phyloP scores from a whole-genome alignment of 2,329 filamentous ascomycete species.

The Penicillium sp. region DNA sequence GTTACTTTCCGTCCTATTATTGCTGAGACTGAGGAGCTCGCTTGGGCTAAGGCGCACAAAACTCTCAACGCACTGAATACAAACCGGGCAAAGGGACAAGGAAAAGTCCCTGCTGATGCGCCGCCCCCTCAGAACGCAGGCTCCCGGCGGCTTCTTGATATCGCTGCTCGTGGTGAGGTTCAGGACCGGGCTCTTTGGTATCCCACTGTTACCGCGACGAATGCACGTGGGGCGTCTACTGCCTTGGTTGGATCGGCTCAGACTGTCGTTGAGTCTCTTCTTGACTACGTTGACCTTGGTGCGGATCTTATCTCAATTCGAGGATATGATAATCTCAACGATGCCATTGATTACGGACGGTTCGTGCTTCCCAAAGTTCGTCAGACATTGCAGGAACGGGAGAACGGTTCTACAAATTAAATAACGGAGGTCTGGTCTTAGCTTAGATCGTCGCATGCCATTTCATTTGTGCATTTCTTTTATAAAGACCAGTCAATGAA shows the following conservation, averaged over 20 bases:
- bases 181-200: conserved; percentile 64
- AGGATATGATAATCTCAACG: conserved; percentile 61
- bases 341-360: conserved; percentile 59
- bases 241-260: conserved; percentile 56
- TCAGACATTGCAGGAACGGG: conserved; percentile 13
- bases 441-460: not conserved
- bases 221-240: conserved; percentile 59
- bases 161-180: conserved; percentile 53
- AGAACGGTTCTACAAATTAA: not conserved
- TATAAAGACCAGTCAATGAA: not conserved
- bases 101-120: conserved; percentile 32
- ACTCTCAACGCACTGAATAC: conserved; percentile 53
- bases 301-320: conserved; percentile 59
- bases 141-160: conserved; percentile 58
- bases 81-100: conserved; percentile 40
- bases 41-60: conserved; percentile 60
- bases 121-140: conserved; percentile 57
- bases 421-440: not conserved
- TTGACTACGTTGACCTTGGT: conserved; percentile 59
- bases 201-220: conserved; percentile 60
- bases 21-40: conserved; percentile 61
- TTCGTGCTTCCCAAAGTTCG: conserved; percentile 55
- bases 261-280: conserved; percentile 54
- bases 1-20: conserved; percentile 62
- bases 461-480: not conserved